Conservation (phyloP, 306 rosid genomes). For the Glycyrrhiza uralensis region DNA sequence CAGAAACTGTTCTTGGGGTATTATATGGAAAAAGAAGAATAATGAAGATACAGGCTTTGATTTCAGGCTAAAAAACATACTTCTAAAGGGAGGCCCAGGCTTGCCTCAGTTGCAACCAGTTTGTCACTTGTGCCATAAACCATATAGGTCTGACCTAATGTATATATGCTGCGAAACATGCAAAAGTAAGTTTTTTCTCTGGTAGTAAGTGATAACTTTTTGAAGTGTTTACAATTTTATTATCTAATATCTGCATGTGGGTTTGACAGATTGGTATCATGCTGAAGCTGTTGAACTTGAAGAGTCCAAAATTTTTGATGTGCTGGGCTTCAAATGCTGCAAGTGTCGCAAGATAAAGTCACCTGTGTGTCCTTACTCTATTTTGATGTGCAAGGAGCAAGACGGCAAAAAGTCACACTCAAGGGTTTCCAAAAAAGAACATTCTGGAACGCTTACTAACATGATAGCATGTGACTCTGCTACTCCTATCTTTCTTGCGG, state of each 20-base stretch:
- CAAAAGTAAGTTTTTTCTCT: constrained; percentile 47
- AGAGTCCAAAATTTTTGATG: constrained; percentile 61
- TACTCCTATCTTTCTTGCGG: constrained; percentile 46
- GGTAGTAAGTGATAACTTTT: background rate
- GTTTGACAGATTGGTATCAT: constrained; percentile 71
- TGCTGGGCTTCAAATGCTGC: constrained; percentile 76
- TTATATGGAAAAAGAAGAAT: constrained; percentile 63
- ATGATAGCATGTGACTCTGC: constrained; percentile 39
- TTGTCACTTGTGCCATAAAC: constrained; percentile 53
- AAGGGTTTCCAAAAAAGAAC: constrained; percentile 42
- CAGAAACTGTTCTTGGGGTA: constrained; percentile 60
- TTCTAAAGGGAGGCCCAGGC: constrained; percentile 48
- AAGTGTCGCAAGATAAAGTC: constrained; percentile 76
- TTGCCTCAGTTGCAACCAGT: constrained; percentile 43
- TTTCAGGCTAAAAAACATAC: constrained; percentile 63
- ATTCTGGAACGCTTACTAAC: constrained; percentile 30
- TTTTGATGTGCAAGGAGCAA: constrained; percentile 30
- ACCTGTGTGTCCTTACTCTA: constrained; percentile 65
- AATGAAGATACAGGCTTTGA: constrained; percentile 31
- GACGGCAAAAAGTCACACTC: constrained; percentile 32
- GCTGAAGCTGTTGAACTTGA: constrained; percentile 78
- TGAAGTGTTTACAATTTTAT: background rate
- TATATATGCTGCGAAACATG: constrained; percentile 71
- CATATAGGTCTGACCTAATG: constrained; percentile 63
- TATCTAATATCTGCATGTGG: background rate